A percentile compares a stretch with the other conserved stretches of the same genome.
Evolutionary conservation across 345 rosid genomes (phyloP).

Genomic region (Camelina hispida): DNA sequence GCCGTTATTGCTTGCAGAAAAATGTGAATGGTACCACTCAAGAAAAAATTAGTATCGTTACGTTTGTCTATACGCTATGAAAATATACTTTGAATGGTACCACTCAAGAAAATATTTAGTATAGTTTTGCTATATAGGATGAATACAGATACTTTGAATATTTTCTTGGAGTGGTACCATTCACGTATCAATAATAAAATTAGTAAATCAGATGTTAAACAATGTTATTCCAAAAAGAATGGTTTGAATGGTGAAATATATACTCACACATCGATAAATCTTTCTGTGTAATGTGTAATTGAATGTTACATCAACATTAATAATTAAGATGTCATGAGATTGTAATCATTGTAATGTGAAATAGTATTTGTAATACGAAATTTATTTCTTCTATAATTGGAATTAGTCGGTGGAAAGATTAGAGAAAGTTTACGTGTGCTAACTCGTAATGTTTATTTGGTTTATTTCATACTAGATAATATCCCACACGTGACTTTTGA

Average conservation of each 20-base stretch:
- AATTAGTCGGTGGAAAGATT: background rate
- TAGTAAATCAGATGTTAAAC: background rate
- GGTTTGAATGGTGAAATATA: background rate
- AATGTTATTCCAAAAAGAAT: background rate
- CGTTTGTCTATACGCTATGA: background rate
- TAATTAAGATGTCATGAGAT: background rate
- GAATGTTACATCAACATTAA: conserved; percentile 9
- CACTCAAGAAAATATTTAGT: too few relatives aligned
- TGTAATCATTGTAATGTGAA: background rate
- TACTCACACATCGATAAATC: background rate
- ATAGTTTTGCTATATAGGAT: background rate
- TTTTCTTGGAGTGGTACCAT: background rate
- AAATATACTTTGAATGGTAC: background rate
- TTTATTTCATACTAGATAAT: too few relatives aligned
- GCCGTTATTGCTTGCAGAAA: background rate
- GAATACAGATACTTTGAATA: background rate
- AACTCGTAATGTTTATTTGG: background rate
- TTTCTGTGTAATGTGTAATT: background rate
- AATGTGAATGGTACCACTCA: background rate
- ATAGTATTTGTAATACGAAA: background rate
- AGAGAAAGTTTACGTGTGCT: background rate
- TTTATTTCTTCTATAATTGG: background rate
- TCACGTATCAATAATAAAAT: background rate
- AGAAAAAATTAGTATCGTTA: background rate
- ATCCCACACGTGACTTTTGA: too few relatives aligned